Evolutionary conservation across 2,329 filamentous ascomycete species (phyloP).

Genomic region (Fusarium irregulare): DNA sequence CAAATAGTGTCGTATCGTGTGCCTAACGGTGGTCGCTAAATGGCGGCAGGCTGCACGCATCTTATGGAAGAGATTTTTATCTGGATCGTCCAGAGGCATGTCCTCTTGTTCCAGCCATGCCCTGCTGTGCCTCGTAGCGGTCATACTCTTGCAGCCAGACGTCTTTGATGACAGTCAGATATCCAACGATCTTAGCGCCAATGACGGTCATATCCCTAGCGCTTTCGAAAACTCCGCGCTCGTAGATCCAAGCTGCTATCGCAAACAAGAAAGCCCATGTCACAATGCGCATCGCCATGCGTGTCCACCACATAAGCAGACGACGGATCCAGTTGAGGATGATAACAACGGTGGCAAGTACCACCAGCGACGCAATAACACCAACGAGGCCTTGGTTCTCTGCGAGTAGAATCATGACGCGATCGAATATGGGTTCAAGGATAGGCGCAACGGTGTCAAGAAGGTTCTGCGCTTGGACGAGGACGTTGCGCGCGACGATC

Average conservation of each 20-base stretch:
- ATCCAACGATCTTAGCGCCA: conserved; percentile 57
- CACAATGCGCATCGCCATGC: conserved; percentile 69
- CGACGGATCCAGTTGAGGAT: conserved; percentile 78
- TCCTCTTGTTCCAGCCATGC: conserved; percentile 36
- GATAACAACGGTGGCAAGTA: conserved; percentile 67
- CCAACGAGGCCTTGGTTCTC: conserved; percentile 52
- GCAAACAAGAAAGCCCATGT: conserved; percentile 72
- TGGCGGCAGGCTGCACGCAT: neutral
- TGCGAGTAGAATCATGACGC: conserved; percentile 49
- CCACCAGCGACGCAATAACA: conserved; percentile 49
- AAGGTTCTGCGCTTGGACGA: conserved; percentile 46
- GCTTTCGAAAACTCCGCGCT: conserved; percentile 74
- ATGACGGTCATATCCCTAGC: conserved; percentile 66
- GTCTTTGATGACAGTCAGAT: conserved; percentile 61
- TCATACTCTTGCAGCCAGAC: conserved; percentile 69
- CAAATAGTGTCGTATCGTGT: conserved; percentile 23
- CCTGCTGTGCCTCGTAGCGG: conserved; percentile 64
- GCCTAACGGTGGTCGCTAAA: neutral
- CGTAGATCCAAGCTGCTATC: conserved; percentile 67
- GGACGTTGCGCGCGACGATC: conserved; percentile 51
- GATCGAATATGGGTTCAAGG: conserved; percentile 58
- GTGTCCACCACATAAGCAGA: conserved; percentile 80
- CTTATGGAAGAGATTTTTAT: conserved; percentile 2
- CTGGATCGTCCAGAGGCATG: conserved; percentile 36
- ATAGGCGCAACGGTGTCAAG: conserved; percentile 54